Percentiles rank a stretch among this genome's conserved stretches.
phyloP scores from a whole-genome alignment of 164 flowering plant genomes.

The Saururus chinensis region DNA sequence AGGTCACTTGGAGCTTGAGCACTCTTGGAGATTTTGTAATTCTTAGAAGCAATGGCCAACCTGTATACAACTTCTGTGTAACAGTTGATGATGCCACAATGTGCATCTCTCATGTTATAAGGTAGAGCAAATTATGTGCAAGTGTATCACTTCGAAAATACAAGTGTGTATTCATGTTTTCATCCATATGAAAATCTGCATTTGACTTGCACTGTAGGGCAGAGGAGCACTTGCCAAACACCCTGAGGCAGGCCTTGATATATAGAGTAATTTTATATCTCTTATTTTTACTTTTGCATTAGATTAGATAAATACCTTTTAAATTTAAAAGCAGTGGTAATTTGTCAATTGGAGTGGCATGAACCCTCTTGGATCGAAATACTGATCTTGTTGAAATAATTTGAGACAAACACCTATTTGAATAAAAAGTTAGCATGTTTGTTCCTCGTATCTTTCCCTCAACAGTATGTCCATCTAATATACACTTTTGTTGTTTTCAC shows the following conservation, averaged over 20 bases:
- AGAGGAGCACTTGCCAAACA: constrained; percentile 92
- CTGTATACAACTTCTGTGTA: constrained; percentile 96
- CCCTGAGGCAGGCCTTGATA: constrained; percentile 85
- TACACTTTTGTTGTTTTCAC: constrained; percentile 8
- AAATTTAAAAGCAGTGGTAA: not conserved
- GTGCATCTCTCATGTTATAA: constrained; percentile 96
- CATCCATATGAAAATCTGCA: not conserved
- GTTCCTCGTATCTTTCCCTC: not conserved
- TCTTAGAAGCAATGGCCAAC: constrained; percentile 94
- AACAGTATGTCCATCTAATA: too few species aligned
- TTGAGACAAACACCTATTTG: not conserved
- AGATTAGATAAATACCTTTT: not conserved
- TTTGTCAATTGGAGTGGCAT: not conserved
- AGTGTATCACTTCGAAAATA: not conserved
- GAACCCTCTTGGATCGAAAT: not conserved
- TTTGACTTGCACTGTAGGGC: constrained; percentile 50
- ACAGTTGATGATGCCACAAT: constrained; percentile 98
- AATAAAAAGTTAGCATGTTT: too few species aligned
- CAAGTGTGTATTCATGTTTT: not conserved
- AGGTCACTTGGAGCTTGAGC: constrained; percentile 84
- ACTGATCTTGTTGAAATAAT: too few species aligned
- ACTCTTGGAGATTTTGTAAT: constrained; percentile 95
- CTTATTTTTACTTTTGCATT: constrained; percentile 1
- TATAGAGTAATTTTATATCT: constrained; percentile 44
- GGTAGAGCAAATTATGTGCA: constrained; percentile 25